Percentiles rank a stretch among this genome's conserved stretches.
These are phyloP conservation scores for Suhomyces canberraensis DNA, from an alignment of 805 yeast species.

Conservation along the genomic window DNA sequence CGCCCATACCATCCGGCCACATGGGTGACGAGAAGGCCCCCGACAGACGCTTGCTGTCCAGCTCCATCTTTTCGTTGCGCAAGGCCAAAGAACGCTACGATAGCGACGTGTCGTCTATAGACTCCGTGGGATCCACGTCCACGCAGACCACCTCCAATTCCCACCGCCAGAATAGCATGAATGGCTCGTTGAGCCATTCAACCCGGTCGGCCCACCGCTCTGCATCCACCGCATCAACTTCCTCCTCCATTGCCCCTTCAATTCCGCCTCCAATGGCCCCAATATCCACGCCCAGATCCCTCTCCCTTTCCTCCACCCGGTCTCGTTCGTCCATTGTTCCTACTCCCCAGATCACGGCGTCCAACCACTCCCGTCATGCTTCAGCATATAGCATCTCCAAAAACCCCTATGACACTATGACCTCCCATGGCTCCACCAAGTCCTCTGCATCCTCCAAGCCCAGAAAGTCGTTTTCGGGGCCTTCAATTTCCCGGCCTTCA, in stretches of 20 bases:
- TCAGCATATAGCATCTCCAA: slow-evolving; percentile 32
- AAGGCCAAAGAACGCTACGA: slow-evolving; percentile 20
- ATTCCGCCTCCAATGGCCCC: no score
- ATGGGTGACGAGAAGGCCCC: slow-evolving; percentile 1
- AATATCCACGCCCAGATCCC: slow-evolving; percentile 15
- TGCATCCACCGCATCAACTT: slow-evolving; percentile 13
- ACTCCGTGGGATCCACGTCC: slow-evolving; percentile 17
- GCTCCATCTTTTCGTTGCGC: slow-evolving; percentile 36
- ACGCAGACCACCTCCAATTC: slow-evolving; percentile 2
- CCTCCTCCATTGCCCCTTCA: slow-evolving; percentile 13
- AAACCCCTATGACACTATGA: slow-evolving; percentile 30
- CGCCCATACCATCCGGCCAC: slow-evolving; percentile 1
- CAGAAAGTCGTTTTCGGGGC: slow-evolving; percentile 13
- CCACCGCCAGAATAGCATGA: not conserved
- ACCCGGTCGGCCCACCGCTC: no score
- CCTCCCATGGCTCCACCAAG: slow-evolving; percentile 1
- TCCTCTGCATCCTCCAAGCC: slow-evolving; percentile 15
- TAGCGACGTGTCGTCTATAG: slow-evolving; percentile 32
- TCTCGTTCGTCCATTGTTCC: slow-evolving; percentile 32
- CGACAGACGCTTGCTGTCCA: slow-evolving; percentile 28
- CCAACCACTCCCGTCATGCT: slow-evolving; percentile 39
- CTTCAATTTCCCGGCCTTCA: slow-evolving; percentile 23
- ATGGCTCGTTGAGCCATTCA: slow-evolving; percentile 9
- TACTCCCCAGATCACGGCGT: slow-evolving; percentile 25
- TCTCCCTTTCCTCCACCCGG: slow-evolving; percentile 11